Percentiles rank a stretch among this genome's conserved stretches.
phyloP scores from a whole-genome alignment of 2,329 filamentous ascomycete genomes.

The Polychaeton citri region DNA sequence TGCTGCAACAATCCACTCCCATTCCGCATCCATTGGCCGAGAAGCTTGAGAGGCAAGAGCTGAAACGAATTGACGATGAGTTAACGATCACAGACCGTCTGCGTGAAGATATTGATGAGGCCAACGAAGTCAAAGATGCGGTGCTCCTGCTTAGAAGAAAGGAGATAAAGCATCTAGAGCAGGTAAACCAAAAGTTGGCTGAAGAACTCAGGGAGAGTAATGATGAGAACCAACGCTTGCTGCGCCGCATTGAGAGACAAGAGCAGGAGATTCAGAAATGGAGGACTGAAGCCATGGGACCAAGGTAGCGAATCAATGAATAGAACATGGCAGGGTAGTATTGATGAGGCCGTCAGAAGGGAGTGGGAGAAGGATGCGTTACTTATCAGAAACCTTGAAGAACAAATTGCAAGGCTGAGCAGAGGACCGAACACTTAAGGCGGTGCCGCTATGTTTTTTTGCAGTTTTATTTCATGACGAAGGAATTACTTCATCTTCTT shows the following conservation, averaged over 20 bases:
- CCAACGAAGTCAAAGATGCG: constrained; percentile 11
- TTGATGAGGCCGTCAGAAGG: constrained; percentile 12
- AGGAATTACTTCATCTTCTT: constrained; percentile 13
- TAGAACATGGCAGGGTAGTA: constrained; percentile 8
- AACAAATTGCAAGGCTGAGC: constrained; percentile 5
- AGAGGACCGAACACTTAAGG: no score
- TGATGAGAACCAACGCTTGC: constrained; percentile 4
- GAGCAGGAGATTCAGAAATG: constrained; percentile 8
- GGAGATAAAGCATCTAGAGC: constrained; percentile 10
- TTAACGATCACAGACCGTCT: constrained; percentile 10
- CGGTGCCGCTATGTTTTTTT: no score
- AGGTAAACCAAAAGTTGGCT: constrained; percentile 2
- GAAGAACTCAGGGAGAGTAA: not conserved
- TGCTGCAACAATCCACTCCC: constrained; percentile 1
- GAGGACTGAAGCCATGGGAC: constrained; percentile 8
- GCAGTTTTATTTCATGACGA: no score
- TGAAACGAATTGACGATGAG: constrained; percentile 10
- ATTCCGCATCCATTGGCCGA: constrained; percentile 8
- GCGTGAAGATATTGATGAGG: constrained; percentile 13
- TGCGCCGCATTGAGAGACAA: constrained; percentile 8
- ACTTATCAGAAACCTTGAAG: constrained; percentile 6
- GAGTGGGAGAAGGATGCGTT: constrained; percentile 11
- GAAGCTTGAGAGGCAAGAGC: constrained; percentile 6
- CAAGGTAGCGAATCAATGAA: constrained; percentile 6
- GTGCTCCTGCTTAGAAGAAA: constrained; percentile 9